Conservation (phyloP, 2,329 filamentous ascomycete genomes). For the Colletotrichum cereale region DNA sequence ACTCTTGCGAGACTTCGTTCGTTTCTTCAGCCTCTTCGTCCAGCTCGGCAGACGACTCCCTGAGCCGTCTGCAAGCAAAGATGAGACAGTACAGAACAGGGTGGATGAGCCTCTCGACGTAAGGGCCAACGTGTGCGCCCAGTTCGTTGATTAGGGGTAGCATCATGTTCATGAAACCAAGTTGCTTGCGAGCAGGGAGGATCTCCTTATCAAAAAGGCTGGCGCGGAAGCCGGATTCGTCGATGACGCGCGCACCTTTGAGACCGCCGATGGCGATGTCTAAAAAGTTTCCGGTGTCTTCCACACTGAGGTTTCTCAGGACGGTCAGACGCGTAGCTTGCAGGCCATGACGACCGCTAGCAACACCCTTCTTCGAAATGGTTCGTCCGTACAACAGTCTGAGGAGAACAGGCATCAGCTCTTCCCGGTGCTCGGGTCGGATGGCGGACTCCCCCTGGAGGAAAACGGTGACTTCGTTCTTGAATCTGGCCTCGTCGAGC, state of each 20-base stretch:
- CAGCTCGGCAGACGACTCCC: slow-evolving; percentile 52
- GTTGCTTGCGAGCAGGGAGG: slow-evolving; percentile 80
- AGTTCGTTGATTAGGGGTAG: slow-evolving; percentile 88
- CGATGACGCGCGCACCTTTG: slow-evolving; percentile 69
- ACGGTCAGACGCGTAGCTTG: slow-evolving; percentile 85
- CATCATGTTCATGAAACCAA: slow-evolving; percentile 93
- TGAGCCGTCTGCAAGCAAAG: slow-evolving; percentile 72
- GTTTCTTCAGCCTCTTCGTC: slow-evolving; percentile 56
- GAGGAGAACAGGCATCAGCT: slow-evolving; percentile 87
- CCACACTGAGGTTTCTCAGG: slow-evolving; percentile 79
- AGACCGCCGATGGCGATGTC: slow-evolving; percentile 83
- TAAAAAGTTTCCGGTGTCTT: slow-evolving; percentile 85
- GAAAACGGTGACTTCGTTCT: slow-evolving; percentile 92
- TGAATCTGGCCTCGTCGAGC: slow-evolving; percentile 90
- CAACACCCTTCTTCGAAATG: slow-evolving; percentile 82
- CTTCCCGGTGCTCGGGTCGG: slow-evolving; percentile 76
- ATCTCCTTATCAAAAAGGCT: slow-evolving; percentile 69
- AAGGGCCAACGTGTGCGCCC: slow-evolving; percentile 78
- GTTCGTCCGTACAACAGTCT: slow-evolving; percentile 90
- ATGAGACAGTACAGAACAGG: slow-evolving; percentile 86
- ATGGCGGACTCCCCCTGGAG: slow-evolving; percentile 82
- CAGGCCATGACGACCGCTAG: slow-evolving; percentile 83
- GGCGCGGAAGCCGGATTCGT: slow-evolving; percentile 61
- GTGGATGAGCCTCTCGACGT: slow-evolving; percentile 77
- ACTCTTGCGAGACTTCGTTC: slow-evolving; percentile 60